A percentile compares a stretch with the other conserved stretches of the same genome.
These are phyloP conservation scores for Ascochyta clinopodiicola DNA, from an alignment of 2,329 filamentous ascomycete species.

Conservation along the genomic window DNA sequence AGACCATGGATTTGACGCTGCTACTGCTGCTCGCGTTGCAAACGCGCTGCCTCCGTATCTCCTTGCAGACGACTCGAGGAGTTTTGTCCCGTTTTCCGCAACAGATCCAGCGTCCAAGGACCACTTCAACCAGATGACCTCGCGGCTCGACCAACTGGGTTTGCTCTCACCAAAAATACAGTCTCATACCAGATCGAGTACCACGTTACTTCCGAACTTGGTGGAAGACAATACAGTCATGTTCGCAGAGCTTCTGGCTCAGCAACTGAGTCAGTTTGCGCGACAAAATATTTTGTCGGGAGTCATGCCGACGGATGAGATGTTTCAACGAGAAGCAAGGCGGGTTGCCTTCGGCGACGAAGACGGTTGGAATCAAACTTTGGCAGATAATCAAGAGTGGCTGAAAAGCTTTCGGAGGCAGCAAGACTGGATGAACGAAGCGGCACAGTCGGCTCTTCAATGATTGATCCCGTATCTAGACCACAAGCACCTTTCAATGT, in stretches of 20 bases:
- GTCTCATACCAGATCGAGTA: background rate
- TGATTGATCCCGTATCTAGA: background rate
- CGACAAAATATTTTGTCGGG: slow-evolving; percentile 46
- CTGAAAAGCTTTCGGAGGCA: slow-evolving; percentile 36
- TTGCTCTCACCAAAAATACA: background rate
- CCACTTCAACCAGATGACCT: slow-evolving; percentile 28
- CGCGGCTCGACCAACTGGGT: slow-evolving; percentile 14
- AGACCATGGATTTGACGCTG: slow-evolving; percentile 36
- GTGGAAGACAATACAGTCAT: slow-evolving; percentile 34
- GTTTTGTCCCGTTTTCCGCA: slow-evolving; percentile 52
- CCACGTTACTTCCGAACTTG: slow-evolving; percentile 22
- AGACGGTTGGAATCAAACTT: slow-evolving; percentile 55
- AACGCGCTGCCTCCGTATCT: slow-evolving; percentile 56
- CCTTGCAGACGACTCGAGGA: slow-evolving; percentile 50
- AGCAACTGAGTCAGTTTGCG: slow-evolving; percentile 51
- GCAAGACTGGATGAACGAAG: slow-evolving; percentile 8
- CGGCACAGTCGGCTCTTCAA: slow-evolving; percentile 3
- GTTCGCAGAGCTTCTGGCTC: slow-evolving; percentile 53
- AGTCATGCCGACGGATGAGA: slow-evolving; percentile 54
- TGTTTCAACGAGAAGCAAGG: slow-evolving; percentile 55
- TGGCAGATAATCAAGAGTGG: slow-evolving; percentile 46
- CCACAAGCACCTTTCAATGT: background rate
- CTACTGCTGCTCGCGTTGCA: slow-evolving; percentile 51
- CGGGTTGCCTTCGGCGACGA: slow-evolving; percentile 52
- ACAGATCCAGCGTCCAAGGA: slow-evolving; percentile 35